Evolutionary conservation across 2,329 filamentous ascomycete genomes (phyloP).

Genomic region (Diaporthe vexans): DNA sequence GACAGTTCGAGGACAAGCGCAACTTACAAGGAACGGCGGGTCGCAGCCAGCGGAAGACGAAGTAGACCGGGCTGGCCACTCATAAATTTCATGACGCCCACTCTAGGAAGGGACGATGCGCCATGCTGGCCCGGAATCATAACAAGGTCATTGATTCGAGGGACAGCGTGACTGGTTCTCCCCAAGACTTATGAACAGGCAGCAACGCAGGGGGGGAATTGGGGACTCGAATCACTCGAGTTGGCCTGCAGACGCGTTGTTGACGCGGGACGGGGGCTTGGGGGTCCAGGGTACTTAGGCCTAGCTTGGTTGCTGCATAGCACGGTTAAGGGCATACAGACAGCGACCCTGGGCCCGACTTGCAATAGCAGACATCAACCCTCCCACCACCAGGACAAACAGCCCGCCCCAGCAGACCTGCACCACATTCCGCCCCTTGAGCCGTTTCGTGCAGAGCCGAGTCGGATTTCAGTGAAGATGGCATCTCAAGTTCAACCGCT

Average conservation of each 20-base stretch:
- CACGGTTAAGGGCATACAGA: constrained; percentile 36
- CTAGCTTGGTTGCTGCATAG: constrained; percentile 19
- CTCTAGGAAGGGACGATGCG: constrained; percentile 34
- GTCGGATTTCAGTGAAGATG: constrained; percentile 59
- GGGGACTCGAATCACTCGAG: neutral
- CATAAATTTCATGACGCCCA: constrained; percentile 36
- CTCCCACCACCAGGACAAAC: constrained; percentile 6
- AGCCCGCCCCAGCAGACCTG: constrained; percentile 10
- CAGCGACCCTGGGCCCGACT: neutral
- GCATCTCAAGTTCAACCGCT: constrained; percentile 81
- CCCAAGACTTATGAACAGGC: constrained; percentile 27
- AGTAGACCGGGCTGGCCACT: constrained; percentile 34
- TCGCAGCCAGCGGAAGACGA: constrained; percentile 32
- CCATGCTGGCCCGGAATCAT: constrained; percentile 41
- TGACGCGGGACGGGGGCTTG: constrained; percentile 9
- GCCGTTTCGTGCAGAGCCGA: neutral
- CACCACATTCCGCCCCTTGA: constrained; percentile 4
- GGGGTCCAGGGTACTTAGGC: neutral
- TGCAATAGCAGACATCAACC: constrained; percentile 36
- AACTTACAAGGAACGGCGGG: constrained; percentile 39
- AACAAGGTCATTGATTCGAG: constrained; percentile 33
- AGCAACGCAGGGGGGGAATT: constrained; percentile 37
- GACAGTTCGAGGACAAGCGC: neutral
- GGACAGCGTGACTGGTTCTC: constrained; percentile 5
- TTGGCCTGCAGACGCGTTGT: constrained; percentile 33